Evolutionary conservation across 805 yeast species (phyloP), one percentile per base, ranked within the genome.

Genomic region (Ogataea naganishii): DNA sequence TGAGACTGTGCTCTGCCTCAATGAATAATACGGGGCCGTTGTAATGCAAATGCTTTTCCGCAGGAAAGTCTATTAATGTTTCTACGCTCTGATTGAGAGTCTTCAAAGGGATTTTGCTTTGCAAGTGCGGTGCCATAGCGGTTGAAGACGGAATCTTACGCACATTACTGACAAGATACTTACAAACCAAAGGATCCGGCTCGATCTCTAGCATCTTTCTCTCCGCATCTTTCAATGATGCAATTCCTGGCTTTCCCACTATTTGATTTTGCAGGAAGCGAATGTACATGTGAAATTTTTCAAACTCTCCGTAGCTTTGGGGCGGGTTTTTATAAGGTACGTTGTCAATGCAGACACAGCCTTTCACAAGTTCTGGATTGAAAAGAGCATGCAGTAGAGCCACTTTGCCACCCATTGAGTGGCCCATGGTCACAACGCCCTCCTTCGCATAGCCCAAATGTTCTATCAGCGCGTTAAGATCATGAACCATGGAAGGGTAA

Each of bases 361-460:
- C 66, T 68, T 64, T 24, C 60, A 64, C 74, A 5, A 73, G 37
- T 2, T 73, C 68, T 0, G 89, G 89, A 22, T 70, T 62, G 30
- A 81, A 58, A 31, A 92, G 54, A 0, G 84, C 80, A 16, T 80
- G 64, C 0, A 85, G 79, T 96, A 92, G 84, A 10, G 81, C 95
- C 0, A 86, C 69, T 47, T 92, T 88, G 3, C 95, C 97, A 4
- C 98, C 98, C 92, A 82, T 80, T 0, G 89, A 80, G 49, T 81
- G 92, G 1, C 94, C 94, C 31, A 57, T 39, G 13, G 80, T 51
- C 14, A 80, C 41, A 12, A 79, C 68, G 1, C 77, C 75, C 30
- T 64, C 60, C 9, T 25, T 15, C n/a, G 27, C 24, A 3, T 30
- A 12, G n/a, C 23, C 26, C 11, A 49, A 24, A 26, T 40, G 41